Percentiles rank a stretch among this genome's conserved stretches.
These are phyloP conservation scores for Meyerozyma smithsonii DNA, from an alignment of 1,139 yeast species.

Conservation along the genomic window DNA sequence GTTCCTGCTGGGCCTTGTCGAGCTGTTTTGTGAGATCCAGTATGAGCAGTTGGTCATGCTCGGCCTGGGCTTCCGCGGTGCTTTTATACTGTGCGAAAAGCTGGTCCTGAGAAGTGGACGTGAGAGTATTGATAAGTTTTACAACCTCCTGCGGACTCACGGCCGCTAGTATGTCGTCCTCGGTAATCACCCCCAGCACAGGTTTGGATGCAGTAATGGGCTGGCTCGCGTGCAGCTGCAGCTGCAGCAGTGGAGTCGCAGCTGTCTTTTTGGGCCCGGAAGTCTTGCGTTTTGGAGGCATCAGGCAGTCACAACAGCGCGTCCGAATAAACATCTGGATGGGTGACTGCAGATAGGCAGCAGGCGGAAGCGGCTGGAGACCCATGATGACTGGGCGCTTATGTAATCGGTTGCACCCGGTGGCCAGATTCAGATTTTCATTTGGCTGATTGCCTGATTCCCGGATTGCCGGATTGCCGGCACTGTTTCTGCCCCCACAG, in stretches of 20 bases:
- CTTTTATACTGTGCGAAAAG: slow-evolving; percentile 25
- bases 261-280: neutral
- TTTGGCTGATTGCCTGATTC: no score
- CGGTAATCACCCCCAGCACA: no score
- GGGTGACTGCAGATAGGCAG: neutral
- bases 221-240: neutral
- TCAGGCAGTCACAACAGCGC: neutral
- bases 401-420: neutral
- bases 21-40: slow-evolving; percentile 23
- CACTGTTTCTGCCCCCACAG: no score
- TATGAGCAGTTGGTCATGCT: slow-evolving; percentile 25
- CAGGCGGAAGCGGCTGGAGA: no score
- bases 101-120: slow-evolving; percentile 34
- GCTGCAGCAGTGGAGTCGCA: neutral
- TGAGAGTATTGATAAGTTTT: slow-evolving; percentile 27
- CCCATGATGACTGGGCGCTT: no score
- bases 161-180: slow-evolving; percentile 28
- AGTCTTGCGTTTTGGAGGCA: slow-evolving; percentile 1
- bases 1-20: slow-evolving; percentile 22
- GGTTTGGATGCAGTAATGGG: neutral
- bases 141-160: slow-evolving; percentile 24
- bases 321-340: neutral
- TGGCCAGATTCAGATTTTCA: no score
- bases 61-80: slow-evolving; percentile 25
- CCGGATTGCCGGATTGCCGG: no score